Evolutionary conservation across 164 flowering plant species (phyloP).

Genomic region (Cinnamomum micranthum): DNA sequence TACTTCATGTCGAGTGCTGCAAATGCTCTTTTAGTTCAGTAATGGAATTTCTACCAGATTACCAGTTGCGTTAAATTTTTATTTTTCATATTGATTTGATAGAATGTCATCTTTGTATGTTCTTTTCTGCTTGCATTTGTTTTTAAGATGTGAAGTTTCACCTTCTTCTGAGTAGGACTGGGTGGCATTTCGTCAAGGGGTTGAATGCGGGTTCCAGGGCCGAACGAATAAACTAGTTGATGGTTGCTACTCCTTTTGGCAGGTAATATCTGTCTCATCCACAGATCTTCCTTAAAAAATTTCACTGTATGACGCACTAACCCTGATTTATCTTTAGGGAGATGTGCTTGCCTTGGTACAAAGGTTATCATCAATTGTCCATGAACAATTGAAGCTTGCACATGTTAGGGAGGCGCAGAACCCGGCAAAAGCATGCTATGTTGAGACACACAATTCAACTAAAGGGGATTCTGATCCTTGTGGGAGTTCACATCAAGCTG

Average conservation of each 20-base stretch:
- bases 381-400: slow-evolving; percentile 28
- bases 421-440: slow-evolving; percentile 6
- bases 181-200: slow-evolving; percentile 88
- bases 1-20: too few relatives aligned
- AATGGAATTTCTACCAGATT: too few relatives aligned
- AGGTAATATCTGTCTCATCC: slow-evolving; percentile 39
- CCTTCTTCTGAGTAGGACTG: slow-evolving; percentile 51
- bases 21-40: too few relatives aligned
- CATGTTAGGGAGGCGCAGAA: slow-evolving; percentile 17
- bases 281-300: not conserved
- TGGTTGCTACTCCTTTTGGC: slow-evolving; percentile 99
- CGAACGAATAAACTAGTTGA: slow-evolving; percentile 93
- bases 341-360: slow-evolving; percentile 59
- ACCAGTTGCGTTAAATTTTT: not conserved
- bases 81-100: not conserved
- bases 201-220: slow-evolving; percentile 93
- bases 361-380: slow-evolving; percentile 37
- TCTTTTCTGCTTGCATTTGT: not conserved
- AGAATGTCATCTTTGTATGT: not conserved
- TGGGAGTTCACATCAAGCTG: slow-evolving; percentile 17
- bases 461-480: slow-evolving; percentile 25
- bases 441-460: slow-evolving; percentile 23
- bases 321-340: slow-evolving; percentile 38
- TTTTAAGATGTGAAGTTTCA: not conserved
- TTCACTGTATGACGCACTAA: not conserved